These are phyloP conservation scores for Macrolepiota fuliginosa DNA, from an alignment of 768 basidiomycete species.

Conservation along the genomic window DNA sequence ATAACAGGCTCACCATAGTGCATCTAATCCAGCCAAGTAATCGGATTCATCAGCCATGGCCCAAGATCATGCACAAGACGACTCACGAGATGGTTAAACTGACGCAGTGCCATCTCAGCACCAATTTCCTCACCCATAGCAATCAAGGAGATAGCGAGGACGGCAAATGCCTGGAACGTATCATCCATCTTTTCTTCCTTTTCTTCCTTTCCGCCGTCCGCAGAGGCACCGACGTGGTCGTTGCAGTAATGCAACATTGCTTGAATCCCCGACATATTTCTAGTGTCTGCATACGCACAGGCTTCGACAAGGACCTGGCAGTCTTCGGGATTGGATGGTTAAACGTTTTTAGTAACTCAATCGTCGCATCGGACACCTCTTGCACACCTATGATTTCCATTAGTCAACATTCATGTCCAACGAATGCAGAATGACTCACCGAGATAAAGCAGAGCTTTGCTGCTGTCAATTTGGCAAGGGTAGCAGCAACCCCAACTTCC, in stretches of 20 bases:
- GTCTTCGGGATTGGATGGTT: constrained; percentile 90
- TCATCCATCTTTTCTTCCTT: constrained; percentile 67
- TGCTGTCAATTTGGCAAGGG: constrained; percentile 76
- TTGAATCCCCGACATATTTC: constrained; percentile 95
- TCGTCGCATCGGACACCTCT: constrained; percentile 90
- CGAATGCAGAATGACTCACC: constrained; percentile 45
- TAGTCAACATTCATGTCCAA: constrained; percentile 1
- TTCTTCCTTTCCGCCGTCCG: constrained; percentile 41
- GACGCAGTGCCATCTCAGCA: constrained; percentile 94
- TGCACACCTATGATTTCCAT: constrained; percentile 78
- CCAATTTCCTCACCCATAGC: constrained; percentile 99
- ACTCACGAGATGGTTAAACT: constrained; percentile 93
- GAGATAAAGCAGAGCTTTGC: constrained; percentile 74
- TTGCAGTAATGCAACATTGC: constrained; percentile 90
- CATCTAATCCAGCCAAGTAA: constrained; percentile 82
- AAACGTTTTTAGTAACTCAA: constrained; percentile 91
- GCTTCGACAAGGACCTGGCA: constrained; percentile 88
- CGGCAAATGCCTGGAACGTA: constrained; percentile 89
- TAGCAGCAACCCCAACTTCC: constrained; percentile 79
- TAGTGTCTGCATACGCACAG: constrained; percentile 92
- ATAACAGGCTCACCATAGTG: constrained; percentile 95
- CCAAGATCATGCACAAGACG: constrained; percentile 6
- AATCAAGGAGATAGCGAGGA: constrained; percentile 89
- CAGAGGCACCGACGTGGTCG: constrained; percentile 72
- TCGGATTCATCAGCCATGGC: constrained; percentile 7